Evolutionary conservation across 2,329 filamentous ascomycete genomes (phyloP).

Genomic region (Ophiobolus disseminans): DNA sequence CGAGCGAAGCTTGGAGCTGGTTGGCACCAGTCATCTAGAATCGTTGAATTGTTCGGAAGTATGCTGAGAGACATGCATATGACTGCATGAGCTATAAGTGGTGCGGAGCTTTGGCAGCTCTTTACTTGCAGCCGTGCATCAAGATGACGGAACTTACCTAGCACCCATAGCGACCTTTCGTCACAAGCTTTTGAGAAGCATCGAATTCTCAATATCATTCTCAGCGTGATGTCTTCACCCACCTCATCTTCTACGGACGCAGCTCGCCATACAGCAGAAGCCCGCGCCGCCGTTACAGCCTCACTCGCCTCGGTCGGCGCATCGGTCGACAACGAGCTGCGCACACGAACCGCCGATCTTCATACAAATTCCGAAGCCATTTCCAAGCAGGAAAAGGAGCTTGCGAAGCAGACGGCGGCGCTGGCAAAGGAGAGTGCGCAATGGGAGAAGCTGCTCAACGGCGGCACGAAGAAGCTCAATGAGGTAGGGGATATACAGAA

Average conservation of each 20-base stretch:
- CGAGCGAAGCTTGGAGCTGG: constrained; percentile 12
- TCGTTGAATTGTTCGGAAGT: constrained; percentile 3
- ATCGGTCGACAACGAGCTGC: constrained; percentile 72
- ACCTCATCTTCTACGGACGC: constrained; percentile 33
- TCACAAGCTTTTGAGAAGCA: too few relatives aligned
- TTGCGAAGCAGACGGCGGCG: constrained; percentile 65
- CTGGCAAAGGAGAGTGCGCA: constrained; percentile 70
- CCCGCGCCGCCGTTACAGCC: constrained; percentile 59
- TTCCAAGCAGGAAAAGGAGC: constrained; percentile 70
- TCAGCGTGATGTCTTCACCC: constrained; percentile 42
- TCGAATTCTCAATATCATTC: too few relatives aligned
- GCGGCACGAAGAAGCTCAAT: constrained; percentile 71
- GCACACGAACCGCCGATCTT: constrained; percentile 70
- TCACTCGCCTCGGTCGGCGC: constrained; percentile 66
- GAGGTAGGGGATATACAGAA: constrained; percentile 85
- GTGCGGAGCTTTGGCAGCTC: constrained; percentile 4
- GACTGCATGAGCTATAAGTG: constrained; percentile 9
- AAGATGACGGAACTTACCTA: neutral
- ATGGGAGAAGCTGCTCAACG: constrained; percentile 68
- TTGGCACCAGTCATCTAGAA: constrained; percentile 1
- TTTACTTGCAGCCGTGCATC: neutral
- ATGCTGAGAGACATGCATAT: constrained; percentile 5
- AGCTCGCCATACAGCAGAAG: constrained; percentile 53
- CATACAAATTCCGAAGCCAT: constrained; percentile 73
- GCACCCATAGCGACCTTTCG: constrained; percentile 2